These are phyloP conservation scores for Fomitopsis palustris DNA, from an alignment of 1,284 basidiomycete species.

Conservation along the genomic window DNA sequence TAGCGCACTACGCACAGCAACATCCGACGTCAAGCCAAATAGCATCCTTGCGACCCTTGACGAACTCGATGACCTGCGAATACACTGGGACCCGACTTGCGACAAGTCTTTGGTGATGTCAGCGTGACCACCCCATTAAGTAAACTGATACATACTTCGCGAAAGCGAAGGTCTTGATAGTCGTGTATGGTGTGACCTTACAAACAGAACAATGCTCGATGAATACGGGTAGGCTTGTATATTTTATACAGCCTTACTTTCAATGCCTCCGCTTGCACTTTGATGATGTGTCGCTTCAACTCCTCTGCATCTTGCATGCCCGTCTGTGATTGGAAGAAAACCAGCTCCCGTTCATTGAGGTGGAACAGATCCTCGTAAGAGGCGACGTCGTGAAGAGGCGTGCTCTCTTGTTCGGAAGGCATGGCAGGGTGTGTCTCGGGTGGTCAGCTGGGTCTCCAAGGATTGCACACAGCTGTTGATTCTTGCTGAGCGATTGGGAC, in stretches of 20 bases:
- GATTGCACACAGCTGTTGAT: background rate
- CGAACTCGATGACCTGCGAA: constrained; percentile 34
- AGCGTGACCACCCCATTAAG: no score
- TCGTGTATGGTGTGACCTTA: constrained; percentile 7
- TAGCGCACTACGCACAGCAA: constrained; percentile 37
- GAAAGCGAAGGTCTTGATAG: constrained; percentile 7
- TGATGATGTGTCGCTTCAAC: constrained; percentile 39
- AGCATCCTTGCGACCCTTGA: constrained; percentile 34
- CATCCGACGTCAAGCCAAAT: constrained; percentile 45
- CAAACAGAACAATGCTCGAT: background rate
- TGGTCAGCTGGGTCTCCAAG: background rate
- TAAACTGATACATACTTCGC: constrained; percentile 7
- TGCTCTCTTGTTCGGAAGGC: no score
- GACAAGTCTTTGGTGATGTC: constrained; percentile 17
- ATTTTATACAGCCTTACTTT: constrained; percentile 18
- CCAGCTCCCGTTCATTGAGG: constrained; percentile 1
- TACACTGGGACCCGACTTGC: constrained; percentile 40
- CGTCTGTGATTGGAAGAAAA: constrained; percentile 34
- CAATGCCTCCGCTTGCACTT: constrained; percentile 36
- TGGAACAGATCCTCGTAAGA: background rate
- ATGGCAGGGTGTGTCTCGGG: background rate
- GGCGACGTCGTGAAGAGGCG: background rate
- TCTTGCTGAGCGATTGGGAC: background rate
- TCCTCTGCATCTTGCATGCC: constrained; percentile 32
- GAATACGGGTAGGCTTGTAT: background rate